Conservation (phyloP, 345 rosid genomes). For the Rubroshorea leprosula region DNA sequence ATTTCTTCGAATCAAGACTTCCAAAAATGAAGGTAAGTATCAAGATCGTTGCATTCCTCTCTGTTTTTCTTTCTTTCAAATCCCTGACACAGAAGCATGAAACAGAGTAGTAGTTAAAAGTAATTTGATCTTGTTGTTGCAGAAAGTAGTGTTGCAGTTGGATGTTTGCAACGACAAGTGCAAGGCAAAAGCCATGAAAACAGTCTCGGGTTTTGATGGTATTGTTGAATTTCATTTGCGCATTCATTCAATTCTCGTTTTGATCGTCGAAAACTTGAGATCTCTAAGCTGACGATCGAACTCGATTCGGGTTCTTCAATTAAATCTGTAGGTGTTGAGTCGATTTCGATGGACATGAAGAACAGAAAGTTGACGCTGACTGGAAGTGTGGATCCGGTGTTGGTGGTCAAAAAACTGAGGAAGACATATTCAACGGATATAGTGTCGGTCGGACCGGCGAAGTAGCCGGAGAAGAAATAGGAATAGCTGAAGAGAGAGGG, state of each 20-base stretch:
- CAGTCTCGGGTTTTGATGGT: neutral
- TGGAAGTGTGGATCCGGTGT: slow-evolving; percentile 46
- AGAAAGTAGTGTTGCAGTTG: neutral
- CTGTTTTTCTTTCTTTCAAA: neutral
- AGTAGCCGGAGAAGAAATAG: slow-evolving; percentile 54
- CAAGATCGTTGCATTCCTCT: neutral
- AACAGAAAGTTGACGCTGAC: slow-evolving; percentile 54
- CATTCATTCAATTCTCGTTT: neutral
- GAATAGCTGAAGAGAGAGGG: slow-evolving; percentile 36
- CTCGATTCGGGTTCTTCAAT: neutral
- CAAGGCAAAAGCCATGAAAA: neutral
- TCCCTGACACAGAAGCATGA: neutral
- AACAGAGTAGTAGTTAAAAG: neutral
- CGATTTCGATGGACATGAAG: slow-evolving; percentile 49
- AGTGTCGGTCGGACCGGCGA: slow-evolving; percentile 52
- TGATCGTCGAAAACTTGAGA: neutral
- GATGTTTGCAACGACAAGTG: neutral
- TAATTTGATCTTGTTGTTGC: neutral
- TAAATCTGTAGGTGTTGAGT: slow-evolving; percentile 41
- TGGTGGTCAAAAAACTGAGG: slow-evolving; percentile 39
- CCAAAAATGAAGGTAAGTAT: neutral
- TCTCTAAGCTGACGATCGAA: neutral
- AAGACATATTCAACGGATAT: slow-evolving; percentile 45
- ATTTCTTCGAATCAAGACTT: neutral
- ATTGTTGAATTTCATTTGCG: neutral